Conservation (phyloP, 2,329 filamentous ascomycete genomes). For the Alternaria gaisen region DNA sequence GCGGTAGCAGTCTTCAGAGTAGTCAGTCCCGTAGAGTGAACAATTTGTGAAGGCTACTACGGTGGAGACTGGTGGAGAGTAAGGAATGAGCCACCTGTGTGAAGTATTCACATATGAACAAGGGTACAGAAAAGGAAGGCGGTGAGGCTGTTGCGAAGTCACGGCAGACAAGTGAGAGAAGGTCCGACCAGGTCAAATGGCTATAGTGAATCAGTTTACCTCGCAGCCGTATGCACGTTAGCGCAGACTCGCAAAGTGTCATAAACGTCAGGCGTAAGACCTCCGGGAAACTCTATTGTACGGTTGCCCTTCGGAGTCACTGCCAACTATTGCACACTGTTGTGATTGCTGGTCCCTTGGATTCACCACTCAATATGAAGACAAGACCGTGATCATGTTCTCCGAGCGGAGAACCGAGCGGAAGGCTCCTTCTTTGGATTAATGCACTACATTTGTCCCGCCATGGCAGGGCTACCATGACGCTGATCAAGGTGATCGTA, state of each 20-base stretch:
- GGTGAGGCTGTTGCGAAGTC: background rate
- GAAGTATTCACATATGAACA: background rate
- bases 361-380: background rate
- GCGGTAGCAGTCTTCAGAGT: background rate
- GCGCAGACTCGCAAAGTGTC: background rate
- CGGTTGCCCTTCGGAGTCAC: background rate
- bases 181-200: background rate
- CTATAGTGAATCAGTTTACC: background rate
- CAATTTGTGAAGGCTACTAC: background rate
- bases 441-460: conserved; percentile 33
- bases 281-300: background rate
- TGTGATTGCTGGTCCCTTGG: background rate
- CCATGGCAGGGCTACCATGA: conserved; percentile 48
- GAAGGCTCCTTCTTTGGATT: background rate
- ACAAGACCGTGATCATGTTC: background rate
- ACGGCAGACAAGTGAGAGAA: conserved; percentile 2
- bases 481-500: conserved; percentile 61
- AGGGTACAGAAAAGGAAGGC: background rate
- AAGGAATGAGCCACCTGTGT: background rate
- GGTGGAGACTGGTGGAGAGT: background rate
- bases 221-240: background rate
- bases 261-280: background rate
- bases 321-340: background rate
- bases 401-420: background rate
- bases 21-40: background rate